These are phyloP conservation scores for Neofusicoccum umdonicola DNA, from an alignment of 2,329 filamentous ascomycete species.

Conservation along the genomic window DNA sequence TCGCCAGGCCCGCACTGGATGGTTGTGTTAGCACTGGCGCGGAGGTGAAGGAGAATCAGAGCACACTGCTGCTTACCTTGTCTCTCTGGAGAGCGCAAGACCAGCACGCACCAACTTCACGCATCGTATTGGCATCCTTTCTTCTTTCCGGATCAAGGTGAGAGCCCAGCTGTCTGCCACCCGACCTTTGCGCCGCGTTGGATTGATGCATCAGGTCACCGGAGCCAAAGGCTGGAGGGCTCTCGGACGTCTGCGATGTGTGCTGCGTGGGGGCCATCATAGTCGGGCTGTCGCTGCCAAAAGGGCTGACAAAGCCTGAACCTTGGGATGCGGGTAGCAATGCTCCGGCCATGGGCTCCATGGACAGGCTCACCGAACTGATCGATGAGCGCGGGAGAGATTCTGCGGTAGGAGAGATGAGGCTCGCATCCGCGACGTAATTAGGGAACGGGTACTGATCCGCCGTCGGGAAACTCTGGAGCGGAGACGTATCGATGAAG, in stretches of 20 bases:
- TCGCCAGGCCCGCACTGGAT: slow-evolving; percentile 39
- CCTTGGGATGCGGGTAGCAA: neutral
- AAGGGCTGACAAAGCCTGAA: slow-evolving; percentile 1
- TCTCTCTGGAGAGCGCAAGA: slow-evolving; percentile 49
- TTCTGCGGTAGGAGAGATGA: neutral
- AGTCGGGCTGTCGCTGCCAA: slow-evolving; percentile 6
- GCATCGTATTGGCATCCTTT: slow-evolving; percentile 45
- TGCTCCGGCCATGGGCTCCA: slow-evolving; percentile 1
- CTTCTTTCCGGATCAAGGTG: slow-evolving; percentile 36
- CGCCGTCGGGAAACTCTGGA: neutral
- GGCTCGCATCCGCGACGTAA: neutral
- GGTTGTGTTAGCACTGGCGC: slow-evolving; percentile 12
- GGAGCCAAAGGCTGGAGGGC: neutral
- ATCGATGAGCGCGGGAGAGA: slow-evolving; percentile 4
- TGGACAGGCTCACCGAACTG: neutral
- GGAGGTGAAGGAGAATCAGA: neutral
- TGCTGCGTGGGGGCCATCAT: neutral
- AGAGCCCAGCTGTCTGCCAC: slow-evolving; percentile 38
- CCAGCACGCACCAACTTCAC: slow-evolving; percentile 49
- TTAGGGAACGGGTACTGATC: slow-evolving; percentile 4
- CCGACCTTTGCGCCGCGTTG: slow-evolving; percentile 27
- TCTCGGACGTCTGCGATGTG: slow-evolving; percentile 1
- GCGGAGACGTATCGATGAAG: slow-evolving; percentile 14
- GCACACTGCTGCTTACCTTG: slow-evolving; percentile 28
- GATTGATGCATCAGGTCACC: neutral